phyloP scores from a whole-genome alignment of 2,329 filamentous ascomycete species.

The Colletotrichum sp. region DNA sequence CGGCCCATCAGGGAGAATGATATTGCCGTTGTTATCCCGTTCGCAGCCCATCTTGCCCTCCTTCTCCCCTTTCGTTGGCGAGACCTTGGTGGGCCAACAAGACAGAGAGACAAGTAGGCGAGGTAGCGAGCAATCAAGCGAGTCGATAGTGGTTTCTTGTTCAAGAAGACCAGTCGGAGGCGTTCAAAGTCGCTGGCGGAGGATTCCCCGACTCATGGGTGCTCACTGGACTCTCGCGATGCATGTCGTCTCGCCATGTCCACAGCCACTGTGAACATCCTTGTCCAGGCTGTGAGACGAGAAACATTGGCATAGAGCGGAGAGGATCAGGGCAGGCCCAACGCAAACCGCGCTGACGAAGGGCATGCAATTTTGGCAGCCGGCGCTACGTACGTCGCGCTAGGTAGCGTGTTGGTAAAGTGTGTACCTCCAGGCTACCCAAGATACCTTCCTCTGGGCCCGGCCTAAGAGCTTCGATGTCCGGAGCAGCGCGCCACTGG shows the following conservation, averaged over 20 bases:
- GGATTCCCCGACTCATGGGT: background rate
- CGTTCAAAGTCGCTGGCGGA: background rate
- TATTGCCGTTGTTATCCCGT: background rate
- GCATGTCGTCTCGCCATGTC: background rate
- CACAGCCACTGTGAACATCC: background rate
- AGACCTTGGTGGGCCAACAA: background rate
- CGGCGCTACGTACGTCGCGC: too few relatives aligned
- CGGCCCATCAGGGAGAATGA: background rate
- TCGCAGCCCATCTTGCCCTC: background rate
- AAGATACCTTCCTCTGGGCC: background rate
- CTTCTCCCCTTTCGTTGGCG: background rate
- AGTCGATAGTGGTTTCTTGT: background rate
- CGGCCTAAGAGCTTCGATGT: background rate
- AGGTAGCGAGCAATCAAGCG: background rate
- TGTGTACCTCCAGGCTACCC: background rate
- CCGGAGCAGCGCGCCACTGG: background rate
- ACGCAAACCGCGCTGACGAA: too few relatives aligned
- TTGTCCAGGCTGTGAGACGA: background rate
- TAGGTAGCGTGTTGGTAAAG: too few relatives aligned
- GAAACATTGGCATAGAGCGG: background rate
- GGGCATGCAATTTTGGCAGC: too few relatives aligned
- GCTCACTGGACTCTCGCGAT: background rate
- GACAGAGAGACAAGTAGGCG: background rate
- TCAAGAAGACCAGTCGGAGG: background rate
- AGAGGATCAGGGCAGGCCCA: too few relatives aligned